These are phyloP conservation scores for Cocos nucifera DNA, from an alignment of 176 grass and related monocot species.

Conservation along the genomic window DNA sequence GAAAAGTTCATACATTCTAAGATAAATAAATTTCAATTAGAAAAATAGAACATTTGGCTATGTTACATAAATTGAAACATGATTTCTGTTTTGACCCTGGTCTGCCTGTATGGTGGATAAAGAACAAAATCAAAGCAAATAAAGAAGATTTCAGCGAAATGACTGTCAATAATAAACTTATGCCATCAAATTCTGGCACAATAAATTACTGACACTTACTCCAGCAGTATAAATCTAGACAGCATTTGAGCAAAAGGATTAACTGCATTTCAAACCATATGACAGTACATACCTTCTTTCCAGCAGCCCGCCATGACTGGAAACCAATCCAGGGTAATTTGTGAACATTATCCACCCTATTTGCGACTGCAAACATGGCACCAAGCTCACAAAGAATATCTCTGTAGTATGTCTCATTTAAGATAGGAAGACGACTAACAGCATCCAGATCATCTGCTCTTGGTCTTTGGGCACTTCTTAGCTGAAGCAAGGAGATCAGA, in stretches of 20 bases:
- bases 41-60: too few relatives aligned
- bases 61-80: too few relatives aligned
- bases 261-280: slow-evolving; percentile 5
- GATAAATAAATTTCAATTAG: too few relatives aligned
- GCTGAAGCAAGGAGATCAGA: slow-evolving; percentile 38
- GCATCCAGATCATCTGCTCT: slow-evolving; percentile 86
- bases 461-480: slow-evolving; percentile 62
- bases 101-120: too few relatives aligned
- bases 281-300: slow-evolving; percentile 48
- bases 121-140: too few relatives aligned
- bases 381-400: slow-evolving; percentile 86
- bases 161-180: too few relatives aligned
- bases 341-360: slow-evolving; percentile 72
- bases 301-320: slow-evolving; percentile 84
- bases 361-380: slow-evolving; percentile 75
- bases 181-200: too few relatives aligned
- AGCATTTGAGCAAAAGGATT: background rate
- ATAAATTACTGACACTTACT: too few relatives aligned
- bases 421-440: slow-evolving; percentile 59
- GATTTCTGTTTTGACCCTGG: too few relatives aligned
- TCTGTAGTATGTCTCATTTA: slow-evolving; percentile 59
- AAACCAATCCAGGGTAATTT: slow-evolving; percentile 99
- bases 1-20: too few relatives aligned
- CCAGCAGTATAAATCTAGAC: too few relatives aligned
- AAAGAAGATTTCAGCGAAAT: too few relatives aligned